phyloP scores from a whole-genome alignment of 176 grass and related monocot species.

The Rhynchospora tenuis region DNA sequence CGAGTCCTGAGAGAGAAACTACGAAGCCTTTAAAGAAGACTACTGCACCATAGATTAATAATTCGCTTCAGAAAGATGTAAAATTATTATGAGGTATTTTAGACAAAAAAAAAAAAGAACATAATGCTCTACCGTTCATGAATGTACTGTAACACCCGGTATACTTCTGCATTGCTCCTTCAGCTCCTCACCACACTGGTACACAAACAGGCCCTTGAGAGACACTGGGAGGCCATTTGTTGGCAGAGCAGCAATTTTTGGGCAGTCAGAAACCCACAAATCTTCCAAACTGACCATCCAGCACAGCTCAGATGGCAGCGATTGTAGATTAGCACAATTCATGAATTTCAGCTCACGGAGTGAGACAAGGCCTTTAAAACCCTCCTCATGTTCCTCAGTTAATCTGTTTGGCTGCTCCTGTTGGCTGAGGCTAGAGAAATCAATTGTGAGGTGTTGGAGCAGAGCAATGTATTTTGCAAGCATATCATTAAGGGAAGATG shows the following conservation, averaged over 20 bases:
- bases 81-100: background rate
- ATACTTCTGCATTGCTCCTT: slow-evolving; percentile 2
- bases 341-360: background rate
- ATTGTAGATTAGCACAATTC: slow-evolving; percentile 11
- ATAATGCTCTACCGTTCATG: background rate
- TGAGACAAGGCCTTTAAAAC: background rate
- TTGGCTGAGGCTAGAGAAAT: slow-evolving; percentile 8
- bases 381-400: background rate
- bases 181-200: background rate
- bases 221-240: background rate
- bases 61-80: background rate
- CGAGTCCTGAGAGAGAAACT: too few species aligned
- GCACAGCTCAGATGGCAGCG: slow-evolving; percentile 12
- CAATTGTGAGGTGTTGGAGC: background rate
- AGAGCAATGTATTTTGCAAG: background rate
- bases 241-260: background rate
- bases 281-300: background rate
- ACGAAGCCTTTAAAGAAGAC: too few species aligned
- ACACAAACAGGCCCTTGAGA: slow-evolving; percentile 11
- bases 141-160: background rate
- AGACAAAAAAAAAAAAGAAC: background rate
- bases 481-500: background rate
- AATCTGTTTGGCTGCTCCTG: background rate
- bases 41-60: background rate
- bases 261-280: slow-evolving; percentile 19